A percentile compares a stretch with the other conserved stretches of the same genome.
Conservation (phyloP, 2,329 filamentous ascomycete species). For the Alternaria incomplexa region DNA sequence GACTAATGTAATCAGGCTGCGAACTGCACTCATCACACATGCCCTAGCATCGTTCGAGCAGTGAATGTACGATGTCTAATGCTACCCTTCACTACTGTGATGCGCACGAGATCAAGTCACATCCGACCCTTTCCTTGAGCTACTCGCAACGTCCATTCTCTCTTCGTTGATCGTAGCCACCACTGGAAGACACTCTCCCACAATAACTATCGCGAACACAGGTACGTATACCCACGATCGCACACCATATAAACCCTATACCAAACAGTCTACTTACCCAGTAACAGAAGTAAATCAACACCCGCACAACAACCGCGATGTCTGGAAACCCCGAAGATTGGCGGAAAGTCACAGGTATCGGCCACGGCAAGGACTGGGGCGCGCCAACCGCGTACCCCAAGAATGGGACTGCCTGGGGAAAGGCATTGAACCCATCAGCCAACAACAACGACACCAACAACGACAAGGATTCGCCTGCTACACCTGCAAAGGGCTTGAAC, state of each 20-base stretch:
- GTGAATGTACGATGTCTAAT: background rate
- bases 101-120: background rate
- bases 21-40: background rate
- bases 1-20: background rate
- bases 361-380: slow-evolving; percentile 9
- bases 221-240: background rate
- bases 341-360: slow-evolving; percentile 7
- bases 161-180: background rate
- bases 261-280: background rate
- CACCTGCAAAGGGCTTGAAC: background rate
- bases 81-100: background rate
- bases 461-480: background rate
- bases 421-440: background rate
- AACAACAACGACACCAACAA: background rate
- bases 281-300: background rate
- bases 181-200: background rate
- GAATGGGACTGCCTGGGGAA: background rate
- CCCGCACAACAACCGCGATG: background rate
- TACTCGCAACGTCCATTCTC: background rate
- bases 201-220: background rate
- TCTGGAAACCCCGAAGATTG: background rate
- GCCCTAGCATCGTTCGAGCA: background rate
- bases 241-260: background rate
- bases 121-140: background rate
- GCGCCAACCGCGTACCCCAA: background rate